Conservation (phyloP, 2,329 filamentous ascomycete species). For the Sporothrix euskadiensis region DNA sequence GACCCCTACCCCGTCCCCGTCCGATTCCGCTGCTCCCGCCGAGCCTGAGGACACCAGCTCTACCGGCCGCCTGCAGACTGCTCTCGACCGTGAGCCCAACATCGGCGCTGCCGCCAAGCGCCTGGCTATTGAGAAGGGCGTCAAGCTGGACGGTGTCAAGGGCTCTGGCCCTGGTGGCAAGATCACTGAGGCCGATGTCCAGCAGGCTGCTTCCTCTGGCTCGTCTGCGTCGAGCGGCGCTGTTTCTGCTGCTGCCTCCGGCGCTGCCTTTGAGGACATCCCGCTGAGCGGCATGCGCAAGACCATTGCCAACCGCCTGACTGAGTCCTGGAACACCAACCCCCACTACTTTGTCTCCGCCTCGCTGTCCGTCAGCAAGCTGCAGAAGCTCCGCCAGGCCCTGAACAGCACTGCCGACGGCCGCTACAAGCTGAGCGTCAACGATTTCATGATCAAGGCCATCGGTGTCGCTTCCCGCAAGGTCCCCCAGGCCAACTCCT, state of each 20-base stretch:
- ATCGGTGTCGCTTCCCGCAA: constrained; percentile 85
- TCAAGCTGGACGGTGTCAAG: constrained; percentile 70
- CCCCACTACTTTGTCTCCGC: constrained; percentile 98
- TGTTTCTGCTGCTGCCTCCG: constrained; percentile 51
- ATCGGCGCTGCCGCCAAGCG: constrained; percentile 73
- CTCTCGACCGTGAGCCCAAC: constrained; percentile 78
- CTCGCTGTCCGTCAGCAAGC: constrained; percentile 87
- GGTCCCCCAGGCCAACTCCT: constrained; percentile 93
- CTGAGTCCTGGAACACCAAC: constrained; percentile 87
- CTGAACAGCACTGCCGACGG: constrained; percentile 86
- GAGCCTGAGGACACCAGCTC: constrained; percentile 67
- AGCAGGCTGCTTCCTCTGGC: constrained; percentile 65
- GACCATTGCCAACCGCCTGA: constrained; percentile 89
- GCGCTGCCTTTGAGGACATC: constrained; percentile 76
- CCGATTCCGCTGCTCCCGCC: constrained; percentile 53
- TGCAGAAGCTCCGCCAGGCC: constrained; percentile 91
- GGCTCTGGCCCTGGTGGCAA: constrained; percentile 82
- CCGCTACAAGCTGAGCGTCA: constrained; percentile 99
- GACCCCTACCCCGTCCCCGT: constrained; percentile 58
- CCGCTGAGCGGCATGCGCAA: constrained; percentile 94
- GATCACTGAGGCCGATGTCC: constrained; percentile 89
- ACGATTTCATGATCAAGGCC: constrained; percentile 99
- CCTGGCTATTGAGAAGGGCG: constrained; percentile 80
- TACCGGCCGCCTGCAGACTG: constrained; percentile 74
- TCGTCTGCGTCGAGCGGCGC: constrained; percentile 44